Base-by-base conservation (phyloP, 805 yeast genomes). In the Saturnispora sanitii region DNA sequence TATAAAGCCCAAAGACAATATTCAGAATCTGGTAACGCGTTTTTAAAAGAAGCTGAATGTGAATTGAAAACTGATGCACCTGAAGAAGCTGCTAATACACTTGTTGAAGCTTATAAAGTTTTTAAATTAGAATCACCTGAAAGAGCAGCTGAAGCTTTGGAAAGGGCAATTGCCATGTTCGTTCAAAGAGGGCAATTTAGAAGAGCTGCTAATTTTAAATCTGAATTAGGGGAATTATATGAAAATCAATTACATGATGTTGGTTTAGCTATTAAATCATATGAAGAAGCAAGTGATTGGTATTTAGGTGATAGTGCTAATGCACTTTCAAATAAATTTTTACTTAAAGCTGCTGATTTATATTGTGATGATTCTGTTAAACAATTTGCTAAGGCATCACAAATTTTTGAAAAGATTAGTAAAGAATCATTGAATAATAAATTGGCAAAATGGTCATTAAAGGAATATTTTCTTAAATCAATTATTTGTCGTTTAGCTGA, bases 241-340 rank as follows among this genome's bases (percentile, higher is more conserved):
- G 97, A 90, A 61, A 72, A 73, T 35, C 83, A 81, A 37, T 64
- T 85, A 17, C 71, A 71, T 37, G 90, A 88, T 53, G 60, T 66
- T 25, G 65, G 68, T 19, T 73, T 73, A 49, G 96, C 98, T 5
- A 71, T 81, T 40, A 69, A 69, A 41, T 75, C 87, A 22, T 90
- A 82, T 57, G 94, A 87, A 56, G 83, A 81, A 52, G 96, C 98
- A 9, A 96, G 95, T 31, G 97, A 92, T 55, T 92, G 96, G 88
- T 88, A 82, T 57, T 73, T 77, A 41, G 85, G 90, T 46, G 99
- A 92, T 62, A 88, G 86, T 44, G 96, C 97, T 0, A 82, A 81
- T 47, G 94, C 96, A 7, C 60, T 90, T 42, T 76, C 95, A 20
- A 87, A 79, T 62, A 92, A 92, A 65, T 88, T 94, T 19, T 82